Conservation (phyloP, 2,329 filamentous ascomycete genomes). For the Fusarium albosuccineum region DNA sequence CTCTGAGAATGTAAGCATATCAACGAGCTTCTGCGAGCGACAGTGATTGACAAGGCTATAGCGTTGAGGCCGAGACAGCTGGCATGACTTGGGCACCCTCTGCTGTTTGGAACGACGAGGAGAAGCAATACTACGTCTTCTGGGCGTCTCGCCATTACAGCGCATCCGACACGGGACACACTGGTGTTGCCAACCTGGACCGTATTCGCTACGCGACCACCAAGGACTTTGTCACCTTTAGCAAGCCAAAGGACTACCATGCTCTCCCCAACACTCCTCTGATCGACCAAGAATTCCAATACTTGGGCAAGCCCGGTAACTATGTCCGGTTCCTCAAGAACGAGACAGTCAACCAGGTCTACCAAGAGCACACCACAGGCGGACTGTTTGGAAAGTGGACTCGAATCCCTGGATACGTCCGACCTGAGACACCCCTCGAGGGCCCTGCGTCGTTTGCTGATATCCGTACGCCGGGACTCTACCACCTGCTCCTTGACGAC, state of each 20-base stretch:
- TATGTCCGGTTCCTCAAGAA: slow-evolving; percentile 66
- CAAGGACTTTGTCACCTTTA: slow-evolving; percentile 63
- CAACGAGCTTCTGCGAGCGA: fast-evolving
- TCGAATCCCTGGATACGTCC: slow-evolving; percentile 53
- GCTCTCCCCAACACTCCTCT: slow-evolving; percentile 56
- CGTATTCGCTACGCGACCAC: slow-evolving; percentile 65
- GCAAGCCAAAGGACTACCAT: slow-evolving; percentile 58
- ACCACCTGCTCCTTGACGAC: slow-evolving; percentile 60
- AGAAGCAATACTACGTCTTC: slow-evolving; percentile 60
- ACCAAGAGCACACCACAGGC: slow-evolving; percentile 58
- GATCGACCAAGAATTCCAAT: slow-evolving; percentile 64
- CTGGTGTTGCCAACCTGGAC: slow-evolving; percentile 55
- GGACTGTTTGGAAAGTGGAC: slow-evolving; percentile 64
- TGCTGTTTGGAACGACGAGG: slow-evolving; percentile 52
- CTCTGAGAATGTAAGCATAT: slow-evolving; percentile 23
- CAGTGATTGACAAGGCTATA: slow-evolving; percentile 24
- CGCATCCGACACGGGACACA: slow-evolving; percentile 58
- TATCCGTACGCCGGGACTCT: slow-evolving; percentile 50
- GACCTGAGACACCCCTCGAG: slow-evolving; percentile 49
- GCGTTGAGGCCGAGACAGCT: slow-evolving; percentile 50
- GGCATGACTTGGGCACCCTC: slow-evolving; percentile 57
- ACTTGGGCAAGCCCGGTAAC: slow-evolving; percentile 54
- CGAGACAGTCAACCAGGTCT: slow-evolving; percentile 62
- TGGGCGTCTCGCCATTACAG: slow-evolving; percentile 62
- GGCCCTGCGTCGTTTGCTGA: slow-evolving; percentile 56